phyloP scores from a whole-genome alignment of 1,284 basidiomycete genomes.

The Ganoderma sinense region DNA sequence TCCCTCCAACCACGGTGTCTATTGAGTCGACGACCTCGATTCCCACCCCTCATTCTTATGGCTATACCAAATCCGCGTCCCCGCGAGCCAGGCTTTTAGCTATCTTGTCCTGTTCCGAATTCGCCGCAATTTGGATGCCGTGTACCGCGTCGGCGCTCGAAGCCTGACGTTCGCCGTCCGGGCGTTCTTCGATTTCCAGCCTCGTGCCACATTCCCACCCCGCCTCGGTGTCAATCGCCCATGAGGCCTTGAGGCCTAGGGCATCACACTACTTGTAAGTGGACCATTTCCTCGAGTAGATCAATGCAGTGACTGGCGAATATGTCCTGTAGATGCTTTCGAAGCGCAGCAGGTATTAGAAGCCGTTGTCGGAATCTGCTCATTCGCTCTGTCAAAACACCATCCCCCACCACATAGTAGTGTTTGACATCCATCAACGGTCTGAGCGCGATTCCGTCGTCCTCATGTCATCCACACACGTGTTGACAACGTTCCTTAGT shows the following conservation, averaged over 20 bases:
- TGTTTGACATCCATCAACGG: not conserved
- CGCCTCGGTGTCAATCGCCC: not conserved
- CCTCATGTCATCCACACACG: not conserved
- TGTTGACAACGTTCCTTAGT: not conserved
- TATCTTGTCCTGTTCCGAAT: not conserved
- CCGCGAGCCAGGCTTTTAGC: not conserved
- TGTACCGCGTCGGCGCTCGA: not conserved
- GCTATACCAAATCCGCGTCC: not conserved
- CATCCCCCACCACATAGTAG: not conserved
- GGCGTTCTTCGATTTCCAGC: not conserved
- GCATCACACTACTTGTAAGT: not conserved
- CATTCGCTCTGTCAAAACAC: not conserved
- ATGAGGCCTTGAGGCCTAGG: too few relatives aligned
- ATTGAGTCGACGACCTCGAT: not conserved
- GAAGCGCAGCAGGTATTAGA: not conserved
- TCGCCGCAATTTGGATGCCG: not conserved
- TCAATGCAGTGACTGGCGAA: not conserved
- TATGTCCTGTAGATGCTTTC: not conserved
- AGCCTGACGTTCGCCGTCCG: not conserved
- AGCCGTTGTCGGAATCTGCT: not conserved
- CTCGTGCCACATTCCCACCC: conserved; percentile 1
- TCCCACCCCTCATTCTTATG: not conserved
- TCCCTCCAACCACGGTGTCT: not conserved
- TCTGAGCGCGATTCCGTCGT: not conserved
- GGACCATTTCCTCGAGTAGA: not conserved